These are phyloP conservation scores for Bolboschoenoplectus hybrid DNA, from an alignment of 202 grass and related monocot genomes.

Conservation along the genomic window DNA sequence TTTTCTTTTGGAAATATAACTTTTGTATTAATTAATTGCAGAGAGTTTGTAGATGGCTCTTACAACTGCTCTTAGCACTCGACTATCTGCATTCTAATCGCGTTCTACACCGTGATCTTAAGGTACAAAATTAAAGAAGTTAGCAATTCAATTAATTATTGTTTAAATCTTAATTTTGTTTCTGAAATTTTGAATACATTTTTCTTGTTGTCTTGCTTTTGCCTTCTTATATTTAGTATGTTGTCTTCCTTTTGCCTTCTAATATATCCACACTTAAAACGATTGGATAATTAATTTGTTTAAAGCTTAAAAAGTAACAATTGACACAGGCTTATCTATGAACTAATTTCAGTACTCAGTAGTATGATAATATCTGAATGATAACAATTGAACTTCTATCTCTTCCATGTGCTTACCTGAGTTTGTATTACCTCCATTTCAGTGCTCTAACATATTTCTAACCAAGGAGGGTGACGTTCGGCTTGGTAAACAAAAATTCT, in stretches of 20 bases:
- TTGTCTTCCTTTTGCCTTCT: no score
- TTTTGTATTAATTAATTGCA: background rate
- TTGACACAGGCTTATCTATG: background rate
- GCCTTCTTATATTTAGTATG: no score
- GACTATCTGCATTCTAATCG: background rate
- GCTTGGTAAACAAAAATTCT: background rate
- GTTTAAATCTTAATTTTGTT: no score
- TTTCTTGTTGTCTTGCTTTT: no score
- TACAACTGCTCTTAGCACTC: background rate
- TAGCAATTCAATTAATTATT: no score
- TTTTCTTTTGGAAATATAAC: background rate
- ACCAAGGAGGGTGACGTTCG: background rate
- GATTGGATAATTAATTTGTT: background rate
- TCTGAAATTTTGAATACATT: no score
- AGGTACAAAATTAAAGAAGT: background rate
- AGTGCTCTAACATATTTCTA: background rate
- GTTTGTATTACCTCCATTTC: background rate
- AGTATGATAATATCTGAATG: background rate
- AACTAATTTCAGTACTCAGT: background rate
- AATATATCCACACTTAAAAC: no score
- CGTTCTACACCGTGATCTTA: background rate
- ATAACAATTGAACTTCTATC: no score
- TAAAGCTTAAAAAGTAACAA: background rate
- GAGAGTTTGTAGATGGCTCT: background rate
- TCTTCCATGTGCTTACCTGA: background rate